Conservation (phyloP, 345 rosid species). For the Salix viminalis region DNA sequence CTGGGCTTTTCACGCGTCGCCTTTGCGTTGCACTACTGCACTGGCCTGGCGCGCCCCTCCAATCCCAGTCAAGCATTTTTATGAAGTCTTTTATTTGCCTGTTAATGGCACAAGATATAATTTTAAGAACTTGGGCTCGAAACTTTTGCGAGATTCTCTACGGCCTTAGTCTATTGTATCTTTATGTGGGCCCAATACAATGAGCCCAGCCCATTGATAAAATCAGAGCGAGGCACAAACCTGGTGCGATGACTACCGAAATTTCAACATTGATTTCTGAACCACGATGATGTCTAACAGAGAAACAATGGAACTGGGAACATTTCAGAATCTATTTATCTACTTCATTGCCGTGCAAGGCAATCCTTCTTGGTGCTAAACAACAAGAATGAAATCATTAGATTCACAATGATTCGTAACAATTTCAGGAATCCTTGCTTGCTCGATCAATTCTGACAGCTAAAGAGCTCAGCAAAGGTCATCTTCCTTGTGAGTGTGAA, state of each 20-base stretch:
- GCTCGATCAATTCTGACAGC: not conserved
- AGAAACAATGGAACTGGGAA: no score
- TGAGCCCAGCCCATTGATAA: no score
- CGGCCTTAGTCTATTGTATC: no score
- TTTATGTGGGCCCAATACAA: no score
- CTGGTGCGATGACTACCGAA: fast-evolving
- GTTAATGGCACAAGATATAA: no score
- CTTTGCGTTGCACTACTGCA: slow-evolving; percentile 15
- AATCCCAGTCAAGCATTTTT: not conserved
- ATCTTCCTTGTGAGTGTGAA: slow-evolving; percentile 75
- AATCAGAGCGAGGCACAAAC: no score
- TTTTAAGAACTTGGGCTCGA: no score
- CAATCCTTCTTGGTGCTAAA: not conserved
- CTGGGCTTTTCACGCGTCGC: slow-evolving; percentile 7
- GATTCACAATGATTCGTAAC: not conserved
- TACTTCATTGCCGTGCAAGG: no score
- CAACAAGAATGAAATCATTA: not conserved
- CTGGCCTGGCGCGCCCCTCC: slow-evolving; percentile 10
- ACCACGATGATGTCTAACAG: no score
- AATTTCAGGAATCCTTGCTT: not conserved
- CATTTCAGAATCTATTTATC: not conserved
- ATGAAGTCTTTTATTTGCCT: no score
- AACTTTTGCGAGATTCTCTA: no score
- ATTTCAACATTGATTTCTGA: no score
- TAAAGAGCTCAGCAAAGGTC: slow-evolving; percentile 38